Base-by-base conservation (phyloP, 2,329 filamentous ascomycete genomes). In the Xylaria sp. region DNA sequence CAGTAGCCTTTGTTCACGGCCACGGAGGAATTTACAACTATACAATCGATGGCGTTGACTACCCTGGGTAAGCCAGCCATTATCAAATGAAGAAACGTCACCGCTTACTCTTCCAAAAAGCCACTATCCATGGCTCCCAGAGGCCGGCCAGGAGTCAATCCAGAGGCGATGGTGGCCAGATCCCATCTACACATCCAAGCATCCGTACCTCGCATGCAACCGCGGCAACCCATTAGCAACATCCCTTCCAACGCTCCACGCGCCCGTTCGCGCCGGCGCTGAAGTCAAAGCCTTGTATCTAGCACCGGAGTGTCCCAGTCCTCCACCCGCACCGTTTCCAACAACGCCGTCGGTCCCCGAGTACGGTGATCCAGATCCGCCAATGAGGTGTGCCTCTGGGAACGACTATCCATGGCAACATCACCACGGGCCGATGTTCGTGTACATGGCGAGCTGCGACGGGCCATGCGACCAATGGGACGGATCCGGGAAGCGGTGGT, bases 401-500 rank as follows among this genome's bases (percentile, higher is more conserved):
- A 43, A 41, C 15, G 9, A 6, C 7, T 48, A 59, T 30, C n/a
- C 15, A 13, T 59, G 56, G 41, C 56, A 23, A 6, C 56, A 46
- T n/a, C 2, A 7, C 9, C 41, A 46, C 6, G 56, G 39, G 1
- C 56, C 56, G 7, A 12, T 59, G 15, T 13, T 46, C 2, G 56
- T 59, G 1, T 59, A 59, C 41, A 48, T 46, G 56, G 56, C 56
- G 3, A 48, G 10, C 39, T 59, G 56, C 36, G 20, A 43, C 4
- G 55, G 55, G 15, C 55, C 55, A 2, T 43, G 34, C 8, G 34
- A 58, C 25, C 23, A 45, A 9, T 58, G 20, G 55, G 55, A 58
- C 18, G 55, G 55, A 4, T 10, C 55, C 20, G 39, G 55, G 15
- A 58, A 58, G 55, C 23, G 36, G 2, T 58, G 55, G 55, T 58